Evolutionary conservation across 2,329 filamentous ascomycete species (phyloP).

Genomic region (Colletotrichum plurivorum): DNA sequence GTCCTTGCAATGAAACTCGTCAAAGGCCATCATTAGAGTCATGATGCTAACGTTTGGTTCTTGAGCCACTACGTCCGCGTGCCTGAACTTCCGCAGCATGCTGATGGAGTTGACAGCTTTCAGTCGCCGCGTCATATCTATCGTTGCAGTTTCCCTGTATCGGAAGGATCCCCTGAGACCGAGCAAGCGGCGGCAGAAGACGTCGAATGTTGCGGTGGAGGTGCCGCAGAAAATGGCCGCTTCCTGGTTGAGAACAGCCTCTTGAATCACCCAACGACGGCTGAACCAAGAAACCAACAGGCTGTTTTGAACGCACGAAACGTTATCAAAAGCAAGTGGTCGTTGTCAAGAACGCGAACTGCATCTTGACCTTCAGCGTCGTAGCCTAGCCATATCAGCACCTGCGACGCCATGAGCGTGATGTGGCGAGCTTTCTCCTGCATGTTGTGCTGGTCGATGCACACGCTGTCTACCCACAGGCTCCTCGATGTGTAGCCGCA

Average conservation of each 20-base stretch:
- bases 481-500: no score
- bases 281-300: background rate
- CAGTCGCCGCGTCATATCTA: background rate
- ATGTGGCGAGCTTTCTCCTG: background rate
- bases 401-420: background rate
- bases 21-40: background rate
- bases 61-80: no score
- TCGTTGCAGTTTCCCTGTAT: no score
- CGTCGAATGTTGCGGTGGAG: background rate
- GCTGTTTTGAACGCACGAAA: background rate
- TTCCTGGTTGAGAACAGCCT: background rate
- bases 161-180: no score
- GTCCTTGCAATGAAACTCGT: background rate
- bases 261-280: background rate
- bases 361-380: background rate
- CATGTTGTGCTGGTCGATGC: conserved; percentile 3
- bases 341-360: background rate
- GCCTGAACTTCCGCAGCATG: background rate
- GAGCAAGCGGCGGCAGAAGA: background rate
- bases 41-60: background rate
- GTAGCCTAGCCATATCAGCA: background rate
- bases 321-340: background rate
- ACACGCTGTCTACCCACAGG: background rate
- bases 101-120: background rate
- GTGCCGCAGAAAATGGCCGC: background rate